Conservation (phyloP, 495 filamentous ascomycete genomes). For the Halenospora varia region DNA sequence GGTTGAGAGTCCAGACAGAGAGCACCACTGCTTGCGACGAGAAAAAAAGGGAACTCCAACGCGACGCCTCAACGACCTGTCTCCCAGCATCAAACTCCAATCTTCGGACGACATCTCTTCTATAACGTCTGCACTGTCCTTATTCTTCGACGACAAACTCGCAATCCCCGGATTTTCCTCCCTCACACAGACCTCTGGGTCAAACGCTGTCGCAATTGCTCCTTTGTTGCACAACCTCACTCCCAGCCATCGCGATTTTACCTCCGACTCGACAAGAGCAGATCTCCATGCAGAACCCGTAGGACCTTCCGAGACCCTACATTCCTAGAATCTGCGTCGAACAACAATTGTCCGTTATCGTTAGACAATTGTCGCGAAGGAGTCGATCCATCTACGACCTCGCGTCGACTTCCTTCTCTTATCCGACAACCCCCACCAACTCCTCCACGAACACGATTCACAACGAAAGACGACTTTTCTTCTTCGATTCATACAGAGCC, state of each 20-base stretch:
- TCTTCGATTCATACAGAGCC: conserved; percentile 6
- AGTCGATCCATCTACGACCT: neutral
- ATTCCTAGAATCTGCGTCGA: neutral
- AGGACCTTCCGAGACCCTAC: neutral
- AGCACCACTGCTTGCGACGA: neutral
- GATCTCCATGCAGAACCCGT: neutral
- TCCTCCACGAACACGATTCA: neutral
- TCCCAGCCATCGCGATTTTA: neutral
- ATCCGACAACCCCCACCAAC: neutral
- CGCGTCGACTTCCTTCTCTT: neutral
- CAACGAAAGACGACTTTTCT: conserved; percentile 8
- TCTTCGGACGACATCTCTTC: neutral
- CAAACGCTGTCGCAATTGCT: neutral
- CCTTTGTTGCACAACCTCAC: neutral
- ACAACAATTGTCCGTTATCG: neutral
- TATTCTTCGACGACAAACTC: neutral
- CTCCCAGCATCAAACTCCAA: neutral
- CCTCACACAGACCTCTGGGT: neutral
- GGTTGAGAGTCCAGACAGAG: neutral
- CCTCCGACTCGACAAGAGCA: neutral
- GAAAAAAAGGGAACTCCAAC: neutral
- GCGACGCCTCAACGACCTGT: neutral
- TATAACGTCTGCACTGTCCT: neutral
- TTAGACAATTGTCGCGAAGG: neutral
- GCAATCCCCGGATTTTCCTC: neutral